phyloP scores from a whole-genome alignment of 1,284 basidiomycete genomes.

The Phellopilus nigrolimitatus region DNA sequence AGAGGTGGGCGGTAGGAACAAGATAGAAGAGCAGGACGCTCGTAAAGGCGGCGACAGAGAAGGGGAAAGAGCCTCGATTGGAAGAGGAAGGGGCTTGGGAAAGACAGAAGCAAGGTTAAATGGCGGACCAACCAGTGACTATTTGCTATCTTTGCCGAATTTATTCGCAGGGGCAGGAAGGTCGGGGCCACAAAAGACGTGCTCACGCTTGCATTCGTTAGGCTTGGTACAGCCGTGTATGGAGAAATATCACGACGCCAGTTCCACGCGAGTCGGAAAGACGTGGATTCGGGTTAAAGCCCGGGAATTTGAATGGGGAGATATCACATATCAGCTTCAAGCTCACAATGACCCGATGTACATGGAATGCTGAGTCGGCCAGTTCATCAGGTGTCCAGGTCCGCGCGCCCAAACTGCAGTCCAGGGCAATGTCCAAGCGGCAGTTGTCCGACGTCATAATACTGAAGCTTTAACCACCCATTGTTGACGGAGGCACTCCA shows the following conservation, averaged over 20 bases:
- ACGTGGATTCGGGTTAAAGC: slow-evolving; percentile 13
- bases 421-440: too few species aligned
- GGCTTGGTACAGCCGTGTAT: slow-evolving; percentile 8
- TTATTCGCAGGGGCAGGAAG: slow-evolving; percentile 10
- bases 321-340: background rate
- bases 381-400: too few species aligned
- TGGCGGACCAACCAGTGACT: slow-evolving; percentile 15
- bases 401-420: too few species aligned
- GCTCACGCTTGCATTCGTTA: slow-evolving; percentile 6
- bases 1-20: background rate
- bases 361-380: too few species aligned
- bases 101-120: slow-evolving; percentile 13
- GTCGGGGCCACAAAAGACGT: background rate
- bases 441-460: too few species aligned
- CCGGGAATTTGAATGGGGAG: too few species aligned
- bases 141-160: slow-evolving; percentile 12
- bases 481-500: slow-evolving; percentile 5
- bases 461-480: background rate
- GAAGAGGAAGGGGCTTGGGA: slow-evolving; percentile 17
- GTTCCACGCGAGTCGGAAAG: slow-evolving; percentile 11
- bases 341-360: too few species aligned
- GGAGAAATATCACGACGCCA: slow-evolving; percentile 11
- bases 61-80: slow-evolving; percentile 8
- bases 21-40: background rate
- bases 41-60: background rate